Percentiles rank a stretch among this genome's conserved stretches.
These are phyloP conservation scores for Cymbopogon flexuosus DNA, from an alignment of 202 grass and related monocot genomes.

Conservation along the genomic window DNA sequence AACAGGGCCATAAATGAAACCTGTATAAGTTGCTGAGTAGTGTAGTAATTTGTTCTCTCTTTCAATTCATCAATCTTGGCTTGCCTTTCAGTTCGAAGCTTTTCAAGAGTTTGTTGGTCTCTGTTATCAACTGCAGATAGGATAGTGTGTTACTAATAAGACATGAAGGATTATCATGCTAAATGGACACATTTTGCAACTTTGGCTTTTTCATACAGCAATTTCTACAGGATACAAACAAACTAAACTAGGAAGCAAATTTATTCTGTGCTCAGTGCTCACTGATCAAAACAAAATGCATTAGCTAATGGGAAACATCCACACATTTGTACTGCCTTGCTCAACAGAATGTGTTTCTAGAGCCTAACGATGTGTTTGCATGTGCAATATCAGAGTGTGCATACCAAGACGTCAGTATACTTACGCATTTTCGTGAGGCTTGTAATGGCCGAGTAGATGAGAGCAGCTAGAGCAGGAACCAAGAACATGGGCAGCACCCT, in stretches of 20 bases:
- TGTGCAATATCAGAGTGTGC: background rate
- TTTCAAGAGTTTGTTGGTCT: constrained; percentile 70
- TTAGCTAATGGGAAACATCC: background rate
- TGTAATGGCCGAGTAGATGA: constrained; percentile 60
- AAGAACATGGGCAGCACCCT: constrained; percentile 68
- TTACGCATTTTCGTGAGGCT: constrained; percentile 71
- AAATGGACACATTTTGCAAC: background rate
- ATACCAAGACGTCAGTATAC: constrained; percentile 15
- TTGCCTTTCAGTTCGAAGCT: constrained; percentile 71
- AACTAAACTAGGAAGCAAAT: background rate
- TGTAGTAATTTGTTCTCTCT: constrained; percentile 86
- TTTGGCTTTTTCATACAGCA: background rate
- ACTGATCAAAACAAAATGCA: background rate
- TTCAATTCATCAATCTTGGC: constrained; percentile 85
- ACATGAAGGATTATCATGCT: background rate
- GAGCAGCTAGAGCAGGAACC: constrained; percentile 61
- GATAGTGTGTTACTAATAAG: constrained; percentile 9
- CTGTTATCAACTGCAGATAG: constrained; percentile 59
- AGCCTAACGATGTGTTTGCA: background rate
- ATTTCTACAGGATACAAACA: background rate
- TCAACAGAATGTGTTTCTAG: background rate
- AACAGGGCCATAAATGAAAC: constrained; percentile 13
- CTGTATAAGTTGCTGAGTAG: constrained; percentile 95
- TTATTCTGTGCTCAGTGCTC: background rate
- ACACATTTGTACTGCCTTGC: background rate